These are phyloP conservation scores for Rhypophila decipiens DNA, from an alignment of 495 filamentous ascomycete species.

Conservation along the genomic window DNA sequence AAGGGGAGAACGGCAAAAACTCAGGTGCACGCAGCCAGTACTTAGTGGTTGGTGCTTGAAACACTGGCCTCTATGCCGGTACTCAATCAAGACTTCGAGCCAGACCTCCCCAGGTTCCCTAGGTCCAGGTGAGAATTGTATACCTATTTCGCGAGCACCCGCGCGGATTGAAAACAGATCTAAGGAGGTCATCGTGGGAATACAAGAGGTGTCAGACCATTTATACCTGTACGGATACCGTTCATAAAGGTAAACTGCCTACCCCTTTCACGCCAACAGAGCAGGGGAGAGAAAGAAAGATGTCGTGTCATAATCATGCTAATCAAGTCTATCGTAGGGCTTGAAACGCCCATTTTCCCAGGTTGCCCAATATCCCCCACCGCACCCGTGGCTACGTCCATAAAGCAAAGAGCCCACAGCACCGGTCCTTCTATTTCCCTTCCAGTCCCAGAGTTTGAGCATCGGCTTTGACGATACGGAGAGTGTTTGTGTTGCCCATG, in stretches of 20 bases:
- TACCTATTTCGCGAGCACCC: background rate
- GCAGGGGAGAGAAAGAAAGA: background rate
- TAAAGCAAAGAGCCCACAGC: background rate
- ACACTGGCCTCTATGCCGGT: too few relatives aligned
- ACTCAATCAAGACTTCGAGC: too few relatives aligned
- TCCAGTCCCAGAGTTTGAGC: slow-evolving; percentile 42
- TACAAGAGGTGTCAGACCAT: too few relatives aligned
- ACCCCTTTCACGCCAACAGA: background rate
- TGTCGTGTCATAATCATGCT: background rate
- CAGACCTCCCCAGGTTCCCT: background rate
- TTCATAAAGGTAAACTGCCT: background rate
- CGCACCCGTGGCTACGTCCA: background rate
- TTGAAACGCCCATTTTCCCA: background rate
- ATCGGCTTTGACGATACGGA: slow-evolving; percentile 53
- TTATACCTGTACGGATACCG: too few relatives aligned
- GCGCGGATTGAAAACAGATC: background rate
- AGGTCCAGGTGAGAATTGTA: background rate
- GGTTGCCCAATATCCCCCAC: background rate
- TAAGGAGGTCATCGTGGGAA: too few relatives aligned
- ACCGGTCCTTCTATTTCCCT: slow-evolving; percentile 5
- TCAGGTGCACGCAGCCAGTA: too few relatives aligned
- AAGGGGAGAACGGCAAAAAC: too few relatives aligned
- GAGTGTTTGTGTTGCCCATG: slow-evolving; percentile 95
- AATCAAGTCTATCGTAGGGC: background rate
- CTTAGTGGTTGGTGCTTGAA: too few relatives aligned